Evolutionary conservation across 2,329 filamentous ascomycete species (phyloP).

Genomic region (Aspergillus sp.): DNA sequence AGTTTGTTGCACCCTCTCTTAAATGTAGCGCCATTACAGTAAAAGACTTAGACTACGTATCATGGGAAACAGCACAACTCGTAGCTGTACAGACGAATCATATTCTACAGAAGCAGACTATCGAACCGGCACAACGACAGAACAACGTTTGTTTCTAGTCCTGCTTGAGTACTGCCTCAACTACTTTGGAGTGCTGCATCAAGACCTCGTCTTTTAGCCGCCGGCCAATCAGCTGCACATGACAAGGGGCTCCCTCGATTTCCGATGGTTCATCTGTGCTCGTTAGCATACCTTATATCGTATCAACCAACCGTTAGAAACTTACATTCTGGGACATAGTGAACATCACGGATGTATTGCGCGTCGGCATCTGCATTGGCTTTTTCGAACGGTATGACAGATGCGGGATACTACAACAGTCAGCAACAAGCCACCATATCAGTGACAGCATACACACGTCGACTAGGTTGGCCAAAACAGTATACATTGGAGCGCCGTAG

Average conservation of each 20-base stretch:
- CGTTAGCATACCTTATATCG: background rate
- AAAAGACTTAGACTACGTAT: too few species aligned
- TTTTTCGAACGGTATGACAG: conserved; percentile 19
- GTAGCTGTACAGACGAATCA: too few species aligned
- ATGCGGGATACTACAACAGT: conserved; percentile 18
- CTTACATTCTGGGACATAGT: conserved; percentile 21
- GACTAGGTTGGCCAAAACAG: conserved; percentile 19
- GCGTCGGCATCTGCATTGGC: conserved; percentile 15
- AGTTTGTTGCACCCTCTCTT: too few species aligned
- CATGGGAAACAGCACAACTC: too few species aligned
- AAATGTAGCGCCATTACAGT: too few species aligned
- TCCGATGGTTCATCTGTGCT: conserved; percentile 14
- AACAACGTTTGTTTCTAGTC: too few species aligned
- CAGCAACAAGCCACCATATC: background rate
- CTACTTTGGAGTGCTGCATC: conserved; percentile 9
- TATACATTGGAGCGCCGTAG: conserved; percentile 20
- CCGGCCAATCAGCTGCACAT: conserved; percentile 23
- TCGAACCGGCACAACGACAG: too few species aligned
- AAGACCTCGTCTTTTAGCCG: conserved; percentile 21
- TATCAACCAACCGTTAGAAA: background rate
- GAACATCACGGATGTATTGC: conserved; percentile 16
- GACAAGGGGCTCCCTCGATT: conserved; percentile 21
- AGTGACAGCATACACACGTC: conserved; percentile 16
- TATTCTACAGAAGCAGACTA: too few species aligned
- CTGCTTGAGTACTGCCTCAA: background rate